Percentiles rank a stretch among this genome's conserved stretches.
Evolutionary conservation across 495 filamentous ascomycete genomes (phyloP).

Genomic region (Aspergillus saccharolyticus): DNA sequence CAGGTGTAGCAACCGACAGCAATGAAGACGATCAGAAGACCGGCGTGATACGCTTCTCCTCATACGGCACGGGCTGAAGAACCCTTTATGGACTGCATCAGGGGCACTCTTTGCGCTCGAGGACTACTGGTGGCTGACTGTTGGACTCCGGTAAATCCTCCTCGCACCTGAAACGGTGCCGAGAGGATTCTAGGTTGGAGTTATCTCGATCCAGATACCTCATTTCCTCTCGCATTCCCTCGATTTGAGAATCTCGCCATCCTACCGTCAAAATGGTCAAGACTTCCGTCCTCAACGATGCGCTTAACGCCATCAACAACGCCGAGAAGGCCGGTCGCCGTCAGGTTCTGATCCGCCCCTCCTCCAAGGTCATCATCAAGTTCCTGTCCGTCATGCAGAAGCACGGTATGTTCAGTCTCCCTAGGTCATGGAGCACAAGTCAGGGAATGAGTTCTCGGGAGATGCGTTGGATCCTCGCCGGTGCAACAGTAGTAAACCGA

Average conservation of each 20-base stretch:
- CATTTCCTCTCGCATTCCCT: conserved; percentile 48
- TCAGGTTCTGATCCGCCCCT: conserved; percentile 92
- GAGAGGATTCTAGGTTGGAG: conserved; percentile 1
- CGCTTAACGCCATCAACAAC: conserved; percentile 99
- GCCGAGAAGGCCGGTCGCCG: conserved; percentile 99
- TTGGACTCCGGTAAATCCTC: conserved; percentile 48
- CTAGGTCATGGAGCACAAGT: neutral
- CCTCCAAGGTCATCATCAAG: conserved; percentile 99
- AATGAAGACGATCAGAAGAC: conserved; percentile 9
- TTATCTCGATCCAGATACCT: conserved; percentile 61
- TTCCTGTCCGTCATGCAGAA: conserved; percentile 98
- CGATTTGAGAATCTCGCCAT: conserved; percentile 80
- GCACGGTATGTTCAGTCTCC: conserved; percentile 71
- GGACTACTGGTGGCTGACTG: conserved; percentile 80
- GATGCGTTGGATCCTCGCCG: neutral
- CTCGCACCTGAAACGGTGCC: conserved; percentile 23
- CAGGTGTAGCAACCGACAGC: conserved; percentile 8
- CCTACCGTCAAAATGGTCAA: conserved; percentile 84
- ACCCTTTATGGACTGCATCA: conserved; percentile 61
- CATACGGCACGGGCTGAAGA: conserved; percentile 82
- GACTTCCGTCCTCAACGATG: conserved; percentile 98
- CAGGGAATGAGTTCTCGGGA: conserved; percentile 2
- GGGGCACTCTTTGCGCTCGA: conserved; percentile 92
- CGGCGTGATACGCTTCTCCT: conserved; percentile 69
- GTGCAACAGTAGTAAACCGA: conserved; percentile 3